Conservation (phyloP, 2,329 filamentous ascomycete genomes). For the Pyrenochaeta sp. region DNA sequence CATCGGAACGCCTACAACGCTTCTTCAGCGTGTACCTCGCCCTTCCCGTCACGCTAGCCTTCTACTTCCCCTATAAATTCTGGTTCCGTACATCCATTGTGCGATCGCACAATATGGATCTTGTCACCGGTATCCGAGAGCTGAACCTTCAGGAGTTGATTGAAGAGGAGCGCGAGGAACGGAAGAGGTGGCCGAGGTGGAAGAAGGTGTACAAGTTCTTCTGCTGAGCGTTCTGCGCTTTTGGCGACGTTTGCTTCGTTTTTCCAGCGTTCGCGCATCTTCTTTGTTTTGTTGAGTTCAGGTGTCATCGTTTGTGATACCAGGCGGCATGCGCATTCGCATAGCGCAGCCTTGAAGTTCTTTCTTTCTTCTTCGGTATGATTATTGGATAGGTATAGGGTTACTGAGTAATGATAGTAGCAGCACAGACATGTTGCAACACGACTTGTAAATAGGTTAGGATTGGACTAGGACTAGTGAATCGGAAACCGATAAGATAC, state of each 20-base stretch:
- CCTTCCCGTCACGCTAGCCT: conserved; percentile 71
- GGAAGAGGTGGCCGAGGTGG: conserved; percentile 60
- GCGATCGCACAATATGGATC: conserved; percentile 77
- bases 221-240: conserved; percentile 43
- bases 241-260: conserved; percentile 4
- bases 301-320: conserved; percentile 35
- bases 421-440: not conserved
- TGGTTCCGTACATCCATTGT: conserved; percentile 75
- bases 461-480: not conserved
- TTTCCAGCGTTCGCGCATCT: conserved; percentile 26
- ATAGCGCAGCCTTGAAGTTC: conserved; percentile 37
- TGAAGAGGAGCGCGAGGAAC: conserved; percentile 81
- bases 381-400: conserved; percentile 1
- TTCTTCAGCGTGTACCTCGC: conserved; percentile 81
- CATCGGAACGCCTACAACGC: conserved; percentile 61
- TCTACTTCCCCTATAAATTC: conserved; percentile 80
- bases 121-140: conserved; percentile 84
- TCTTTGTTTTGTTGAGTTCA: conserved; percentile 7
- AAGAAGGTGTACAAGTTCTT: conserved; percentile 60
- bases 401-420: conserved; percentile 6
- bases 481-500: too few species aligned
- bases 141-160: conserved; percentile 82
- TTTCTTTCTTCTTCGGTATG: conserved; percentile 6
- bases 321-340: conserved; percentile 39
- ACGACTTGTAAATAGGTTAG: not conserved